Evolutionary conservation across 163 green algal genomes (phyloP), one percentile per base, ranked within the genome.

Genomic region (Trebouxia gelatinosa): DNA sequence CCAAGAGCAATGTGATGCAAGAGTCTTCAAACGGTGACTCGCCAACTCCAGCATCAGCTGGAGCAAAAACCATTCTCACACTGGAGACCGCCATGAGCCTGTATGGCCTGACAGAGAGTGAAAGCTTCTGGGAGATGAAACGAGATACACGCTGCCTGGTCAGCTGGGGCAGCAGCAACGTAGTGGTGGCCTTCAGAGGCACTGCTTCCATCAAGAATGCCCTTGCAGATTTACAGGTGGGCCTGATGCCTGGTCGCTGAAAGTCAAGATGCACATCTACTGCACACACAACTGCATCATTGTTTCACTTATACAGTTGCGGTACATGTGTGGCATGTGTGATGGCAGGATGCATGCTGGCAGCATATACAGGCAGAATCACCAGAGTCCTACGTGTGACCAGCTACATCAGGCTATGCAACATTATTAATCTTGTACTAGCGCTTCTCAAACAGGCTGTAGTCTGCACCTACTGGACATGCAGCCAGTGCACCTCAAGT

Each of bases 141-240:
- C 35, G 39, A 3, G 77, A 81, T 43, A 81, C 65, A 0, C 65
- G 74, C 26, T 54, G 50, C 43, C 46, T 81, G 3, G 21, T 81
- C 48, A 65, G 46, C 23, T 75, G 77, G 62, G 51, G 29, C 35
- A 31, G 23, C 9, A 37, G 29, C 48, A 66, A 26, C 23, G 62
- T 81, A 57, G 50, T 81, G 35, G 64, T 81, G 37, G 62, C 64
- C 17, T 81, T 81, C 38, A 70, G 77, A 38, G 77, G 77, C 2
- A 81, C 77, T 32, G 62, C 77, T 23, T 71, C 46, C 21, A 68
- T 61, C 19, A 57, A 11, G 6, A 75, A 67, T 51, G 64, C 65
- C n/a, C 19, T 54, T 7, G 40, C 64, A 21, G 77, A 81, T 31
- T 13, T 81, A 2, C 64, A 77, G 77, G 77, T 81, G 23, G 19